Percentiles rank a stretch among this genome's conserved stretches.
These are phyloP conservation scores for Gastrolobium villosum DNA, from an alignment of 306 rosid genomes.

Conservation along the genomic window DNA sequence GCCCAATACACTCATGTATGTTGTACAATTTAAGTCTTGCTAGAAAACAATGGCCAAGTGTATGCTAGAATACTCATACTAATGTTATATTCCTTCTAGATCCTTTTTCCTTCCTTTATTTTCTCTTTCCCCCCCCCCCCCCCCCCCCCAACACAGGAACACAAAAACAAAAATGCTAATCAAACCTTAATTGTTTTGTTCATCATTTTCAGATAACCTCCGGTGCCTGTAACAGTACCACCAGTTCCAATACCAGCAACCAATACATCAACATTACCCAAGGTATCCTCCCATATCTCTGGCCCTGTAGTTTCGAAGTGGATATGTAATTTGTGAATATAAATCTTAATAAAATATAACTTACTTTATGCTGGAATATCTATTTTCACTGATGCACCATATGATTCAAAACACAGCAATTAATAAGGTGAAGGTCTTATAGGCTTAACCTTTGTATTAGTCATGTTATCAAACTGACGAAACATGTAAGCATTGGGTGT, in stretches of 20 bases:
- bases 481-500: conserved; percentile 89
- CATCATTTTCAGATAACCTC: conserved; percentile 83
- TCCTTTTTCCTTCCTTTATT: conserved; percentile 30
- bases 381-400: conserved; percentile 20
- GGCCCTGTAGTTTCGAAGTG: conserved; percentile 99
- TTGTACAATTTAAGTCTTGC: conserved; percentile 2
- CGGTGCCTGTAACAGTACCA: conserved; percentile 92
- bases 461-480: conserved; percentile 87
- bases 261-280: conserved; percentile 84
- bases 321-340: conserved; percentile 74
- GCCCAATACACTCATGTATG: conserved; percentile 16
- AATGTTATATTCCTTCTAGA: not conserved
- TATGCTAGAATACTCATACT: conserved; percentile 26
- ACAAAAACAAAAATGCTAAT: conserved; percentile 36
- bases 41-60: conserved; percentile 11
- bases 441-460: conserved; percentile 76
- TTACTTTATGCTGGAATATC: conserved; percentile 13
- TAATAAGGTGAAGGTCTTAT: conserved; percentile 33
- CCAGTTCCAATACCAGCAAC: conserved; percentile 98
- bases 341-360: conserved; percentile 46
- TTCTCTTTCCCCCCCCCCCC: not conserved
- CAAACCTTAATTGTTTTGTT: conserved; percentile 76
- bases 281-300: conserved; percentile 98
- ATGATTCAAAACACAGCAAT: conserved; percentile 31
- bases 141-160: conserved; percentile 23